phyloP scores from a whole-genome alignment of 306 rosid species.

The Inga oerstediana region DNA sequence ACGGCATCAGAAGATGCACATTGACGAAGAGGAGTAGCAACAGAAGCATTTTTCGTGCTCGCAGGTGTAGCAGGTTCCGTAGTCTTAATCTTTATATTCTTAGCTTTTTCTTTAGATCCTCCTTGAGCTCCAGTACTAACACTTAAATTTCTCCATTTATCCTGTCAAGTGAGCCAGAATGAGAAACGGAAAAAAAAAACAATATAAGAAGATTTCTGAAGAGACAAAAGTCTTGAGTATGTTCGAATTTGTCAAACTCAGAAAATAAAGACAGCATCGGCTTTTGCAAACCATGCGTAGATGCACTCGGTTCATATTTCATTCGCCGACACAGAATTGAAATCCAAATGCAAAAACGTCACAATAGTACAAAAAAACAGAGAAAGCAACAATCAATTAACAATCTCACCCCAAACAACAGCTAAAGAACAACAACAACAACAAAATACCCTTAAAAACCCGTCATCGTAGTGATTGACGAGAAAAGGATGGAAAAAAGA shows the following conservation, averaged over 20 bases:
- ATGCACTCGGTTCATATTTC: background rate
- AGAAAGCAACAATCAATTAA: background rate
- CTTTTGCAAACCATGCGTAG: too few species aligned
- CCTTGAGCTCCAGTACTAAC: background rate
- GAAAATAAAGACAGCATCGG: too few species aligned
- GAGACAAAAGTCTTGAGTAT: background rate
- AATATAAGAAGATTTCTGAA: too few species aligned
- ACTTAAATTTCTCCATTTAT: too few species aligned
- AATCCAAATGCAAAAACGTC: background rate
- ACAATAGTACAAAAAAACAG: background rate
- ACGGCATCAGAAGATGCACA: conserved; percentile 37
- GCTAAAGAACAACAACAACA: background rate
- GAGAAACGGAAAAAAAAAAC: too few species aligned
- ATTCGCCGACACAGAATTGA: background rate
- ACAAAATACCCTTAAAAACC: conserved; percentile 28
- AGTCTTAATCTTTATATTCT: conserved; percentile 47
- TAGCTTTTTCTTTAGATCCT: conserved; percentile 39
- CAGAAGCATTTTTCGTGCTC: conserved; percentile 22
- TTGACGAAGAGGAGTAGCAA: conserved; percentile 18
- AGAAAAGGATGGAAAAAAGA: background rate
- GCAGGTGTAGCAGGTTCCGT: conserved; percentile 29
- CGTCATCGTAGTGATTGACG: background rate
- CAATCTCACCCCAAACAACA: conserved; percentile 15
- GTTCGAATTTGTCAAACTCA: background rate
- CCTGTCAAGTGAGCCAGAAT: too few species aligned